These are phyloP conservation scores for Pichia ethanolica DNA, from an alignment of 805 yeast species.

Conservation along the genomic window DNA sequence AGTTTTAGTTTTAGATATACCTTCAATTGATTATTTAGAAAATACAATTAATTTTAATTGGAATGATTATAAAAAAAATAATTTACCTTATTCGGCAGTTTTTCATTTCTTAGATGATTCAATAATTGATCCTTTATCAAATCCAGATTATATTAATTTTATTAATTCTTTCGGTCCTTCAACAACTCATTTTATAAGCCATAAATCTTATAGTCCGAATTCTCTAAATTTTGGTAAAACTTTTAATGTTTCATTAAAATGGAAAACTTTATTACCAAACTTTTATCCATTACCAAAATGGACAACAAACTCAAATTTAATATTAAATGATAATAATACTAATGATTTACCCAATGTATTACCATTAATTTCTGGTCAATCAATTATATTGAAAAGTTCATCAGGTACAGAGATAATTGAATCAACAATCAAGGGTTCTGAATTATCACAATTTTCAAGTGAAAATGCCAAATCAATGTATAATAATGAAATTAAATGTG, in stretches of 20 bases:
- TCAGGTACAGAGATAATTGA: constrained; percentile 4
- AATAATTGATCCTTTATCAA: constrained; percentile 31
- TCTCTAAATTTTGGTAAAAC: constrained; percentile 51
- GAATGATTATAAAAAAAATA: constrained; percentile 7
- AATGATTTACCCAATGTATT: constrained; percentile 9
- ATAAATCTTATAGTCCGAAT: constrained; percentile 55
- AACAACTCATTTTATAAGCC: constrained; percentile 65
- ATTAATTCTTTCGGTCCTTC: constrained; percentile 45
- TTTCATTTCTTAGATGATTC: constrained; percentile 73
- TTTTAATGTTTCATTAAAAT: constrained; percentile 45
- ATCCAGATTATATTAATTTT: constrained; percentile 39
- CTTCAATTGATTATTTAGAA: constrained; percentile 40
- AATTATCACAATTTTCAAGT: constrained; percentile 12
- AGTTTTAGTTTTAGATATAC: constrained; percentile 67
- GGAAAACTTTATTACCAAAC: constrained; percentile 44
- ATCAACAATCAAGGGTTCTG: constrained; percentile 4
- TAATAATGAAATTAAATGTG: constrained; percentile 19
- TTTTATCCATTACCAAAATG: constrained; percentile 37
- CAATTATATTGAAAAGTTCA: constrained; percentile 17
- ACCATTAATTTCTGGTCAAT: constrained; percentile 26
- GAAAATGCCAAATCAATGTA: constrained; percentile 20
- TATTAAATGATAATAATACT: constrained; percentile 18
- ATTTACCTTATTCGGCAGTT: constrained; percentile 36
- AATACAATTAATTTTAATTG: constrained; percentile 23
- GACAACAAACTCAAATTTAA: constrained; percentile 22